These are phyloP conservation scores for Apiospora hydei DNA, from an alignment of 2,329 filamentous ascomycete genomes.

Conservation along the genomic window DNA sequence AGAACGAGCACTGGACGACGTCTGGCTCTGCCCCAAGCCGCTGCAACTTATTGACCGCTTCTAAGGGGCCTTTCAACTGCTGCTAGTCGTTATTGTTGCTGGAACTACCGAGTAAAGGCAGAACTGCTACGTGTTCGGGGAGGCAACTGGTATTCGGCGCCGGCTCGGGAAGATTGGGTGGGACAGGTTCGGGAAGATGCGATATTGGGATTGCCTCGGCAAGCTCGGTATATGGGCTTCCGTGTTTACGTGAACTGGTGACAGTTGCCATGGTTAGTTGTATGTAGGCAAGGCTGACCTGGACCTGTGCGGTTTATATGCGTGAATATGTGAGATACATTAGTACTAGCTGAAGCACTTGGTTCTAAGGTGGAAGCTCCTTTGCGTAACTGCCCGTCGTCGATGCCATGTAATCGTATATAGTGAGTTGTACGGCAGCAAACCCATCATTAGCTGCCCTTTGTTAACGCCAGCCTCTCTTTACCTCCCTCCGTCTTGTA, in stretches of 20 bases:
- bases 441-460: no score
- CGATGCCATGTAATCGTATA: no score
- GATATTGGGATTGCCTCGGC: neutral
- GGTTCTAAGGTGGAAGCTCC: no score
- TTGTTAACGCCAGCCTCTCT: no score
- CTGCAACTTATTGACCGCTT: neutral
- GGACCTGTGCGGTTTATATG: no score
- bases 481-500: no score
- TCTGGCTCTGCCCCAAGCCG: neutral
- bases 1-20: neutral
- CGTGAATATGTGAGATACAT: no score
- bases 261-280: neutral
- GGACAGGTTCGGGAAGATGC: neutral
- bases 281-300: no score
- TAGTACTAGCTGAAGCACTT: no score
- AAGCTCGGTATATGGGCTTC: neutral
- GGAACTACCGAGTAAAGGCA: neutral
- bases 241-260: neutral
- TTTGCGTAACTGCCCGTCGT: no score
- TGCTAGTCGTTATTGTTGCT: neutral
- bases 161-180: neutral
- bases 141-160: neutral
- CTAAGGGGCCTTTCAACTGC: neutral
- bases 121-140: neutral
- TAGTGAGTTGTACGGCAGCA: no score